Base-by-base conservation (phyloP, 306 rosid genomes). In the Ormosia emarginata region DNA sequence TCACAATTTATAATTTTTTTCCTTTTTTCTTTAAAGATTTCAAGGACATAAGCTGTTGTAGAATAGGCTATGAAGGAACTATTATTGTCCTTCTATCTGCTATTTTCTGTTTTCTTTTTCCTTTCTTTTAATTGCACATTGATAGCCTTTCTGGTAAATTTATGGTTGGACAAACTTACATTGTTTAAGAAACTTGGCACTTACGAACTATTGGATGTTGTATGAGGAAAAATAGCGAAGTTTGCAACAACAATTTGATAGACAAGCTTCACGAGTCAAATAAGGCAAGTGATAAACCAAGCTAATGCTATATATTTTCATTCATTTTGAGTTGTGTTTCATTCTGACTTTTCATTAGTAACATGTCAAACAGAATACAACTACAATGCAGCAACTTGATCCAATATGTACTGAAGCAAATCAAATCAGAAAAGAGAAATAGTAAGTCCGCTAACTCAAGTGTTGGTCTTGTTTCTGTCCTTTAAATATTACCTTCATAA, bases 221-320 rank as follows among this genome's bases (percentile, higher is more conserved):
- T 50, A 12, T 24, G 41, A 44, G 76, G 40, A 11, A 75, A 80
- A 43, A 14, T 71, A 77, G 77, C 29, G 77, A 77, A 8, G 52
- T 32, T 4, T 70, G 61, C 36, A 15, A 53, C 34, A 29, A 62
- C 46, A 40, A 33, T 4, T 8, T 57, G 12, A 4, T 44, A 5
- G n/a, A 65, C 11, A 13, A 47, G 3, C 11, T 0, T 30, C 37
- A 7, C 13, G 17, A 68, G 29, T 2, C 7, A 29, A 0, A 49
- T 2, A 9, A 73, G 81, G 77, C 67, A 84, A 79, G 84, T 55
- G 63, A 50, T 12, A 30, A 57, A 49, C 15, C 36, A 34, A 67
- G 39, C 17, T 82, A 7, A 34, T 57, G 40, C 43, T 65, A 12
- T 36, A n/a, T 39, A 6, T 24, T 34, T 39, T 14, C 71, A 67